phyloP scores from a whole-genome alignment of 352 stramenopile genomes.

The Pythium guiyangense region DNA sequence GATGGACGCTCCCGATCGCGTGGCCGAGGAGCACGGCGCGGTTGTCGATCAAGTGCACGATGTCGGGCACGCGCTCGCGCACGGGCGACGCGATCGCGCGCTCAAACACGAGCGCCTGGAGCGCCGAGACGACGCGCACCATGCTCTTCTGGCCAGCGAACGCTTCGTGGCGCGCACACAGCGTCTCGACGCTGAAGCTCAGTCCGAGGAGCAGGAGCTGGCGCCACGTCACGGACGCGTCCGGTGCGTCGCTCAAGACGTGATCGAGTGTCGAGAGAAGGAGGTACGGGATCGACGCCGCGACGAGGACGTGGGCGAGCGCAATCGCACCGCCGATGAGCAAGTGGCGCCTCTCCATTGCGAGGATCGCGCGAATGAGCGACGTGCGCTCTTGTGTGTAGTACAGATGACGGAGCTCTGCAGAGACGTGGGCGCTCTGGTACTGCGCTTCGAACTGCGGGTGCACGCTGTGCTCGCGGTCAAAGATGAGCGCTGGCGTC shows the following conservation, averaged over 20 bases:
- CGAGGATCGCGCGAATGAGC: background rate
- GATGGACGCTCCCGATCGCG: slow-evolving; percentile 25
- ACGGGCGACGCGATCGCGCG: slow-evolving; percentile 16
- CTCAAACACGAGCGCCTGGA: slow-evolving; percentile 31
- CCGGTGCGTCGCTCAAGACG: background rate
- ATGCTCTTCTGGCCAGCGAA: background rate
- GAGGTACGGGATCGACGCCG: background rate
- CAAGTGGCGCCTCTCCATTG: background rate
- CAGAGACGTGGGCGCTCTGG: background rate
- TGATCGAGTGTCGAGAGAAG: background rate
- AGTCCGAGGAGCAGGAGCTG: background rate
- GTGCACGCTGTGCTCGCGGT: background rate
- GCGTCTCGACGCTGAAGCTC: background rate
- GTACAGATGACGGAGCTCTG: background rate
- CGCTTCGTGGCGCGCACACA: slow-evolving; percentile 9
- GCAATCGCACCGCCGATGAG: background rate
- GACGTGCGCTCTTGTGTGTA: background rate
- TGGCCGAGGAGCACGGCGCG: slow-evolving; percentile 22
- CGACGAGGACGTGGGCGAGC: background rate
- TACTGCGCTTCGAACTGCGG: background rate
- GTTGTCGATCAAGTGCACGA: slow-evolving; percentile 29
- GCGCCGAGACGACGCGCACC: slow-evolving; percentile 17
- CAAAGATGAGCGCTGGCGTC: background rate
- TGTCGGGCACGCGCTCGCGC: slow-evolving; percentile 27
- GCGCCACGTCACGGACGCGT: background rate